Conservation (phyloP, 2,329 filamentous ascomycete genomes). For the Arthroderma uncinatum region DNA sequence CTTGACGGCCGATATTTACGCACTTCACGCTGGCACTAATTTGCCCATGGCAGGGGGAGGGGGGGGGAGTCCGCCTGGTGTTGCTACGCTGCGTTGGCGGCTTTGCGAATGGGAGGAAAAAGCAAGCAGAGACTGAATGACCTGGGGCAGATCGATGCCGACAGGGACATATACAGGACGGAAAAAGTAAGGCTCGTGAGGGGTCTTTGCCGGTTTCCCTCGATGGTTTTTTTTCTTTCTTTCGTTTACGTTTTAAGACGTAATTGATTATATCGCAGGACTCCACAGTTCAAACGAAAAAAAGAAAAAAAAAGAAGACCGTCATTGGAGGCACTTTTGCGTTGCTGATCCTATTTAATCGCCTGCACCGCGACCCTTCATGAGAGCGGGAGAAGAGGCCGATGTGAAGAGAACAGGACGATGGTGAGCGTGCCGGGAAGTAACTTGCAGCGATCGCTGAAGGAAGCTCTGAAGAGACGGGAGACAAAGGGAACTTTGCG, state of each 20-base stretch:
- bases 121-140: background rate
- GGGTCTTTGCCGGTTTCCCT: background rate
- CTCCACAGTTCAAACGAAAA: background rate
- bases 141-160: background rate
- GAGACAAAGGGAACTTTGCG: conserved; percentile 37
- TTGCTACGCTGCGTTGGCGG: background rate
- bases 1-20: conserved; percentile 1
- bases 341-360: background rate
- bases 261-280: background rate
- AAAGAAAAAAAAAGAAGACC: background rate
- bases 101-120: background rate
- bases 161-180: background rate
- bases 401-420: background rate
- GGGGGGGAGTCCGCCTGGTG: too few species aligned
- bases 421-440: background rate
- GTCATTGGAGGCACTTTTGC: background rate
- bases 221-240: background rate
- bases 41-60: background rate
- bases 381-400: background rate
- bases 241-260: background rate
- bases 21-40: background rate
- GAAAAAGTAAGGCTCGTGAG: background rate
- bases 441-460: conserved; percentile 1
- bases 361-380: background rate
- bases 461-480: conserved; percentile 26